Evolutionary conservation across 2,329 filamentous ascomycete species (phyloP).

Genomic region (Neocatenulostroma microsporum): DNA sequence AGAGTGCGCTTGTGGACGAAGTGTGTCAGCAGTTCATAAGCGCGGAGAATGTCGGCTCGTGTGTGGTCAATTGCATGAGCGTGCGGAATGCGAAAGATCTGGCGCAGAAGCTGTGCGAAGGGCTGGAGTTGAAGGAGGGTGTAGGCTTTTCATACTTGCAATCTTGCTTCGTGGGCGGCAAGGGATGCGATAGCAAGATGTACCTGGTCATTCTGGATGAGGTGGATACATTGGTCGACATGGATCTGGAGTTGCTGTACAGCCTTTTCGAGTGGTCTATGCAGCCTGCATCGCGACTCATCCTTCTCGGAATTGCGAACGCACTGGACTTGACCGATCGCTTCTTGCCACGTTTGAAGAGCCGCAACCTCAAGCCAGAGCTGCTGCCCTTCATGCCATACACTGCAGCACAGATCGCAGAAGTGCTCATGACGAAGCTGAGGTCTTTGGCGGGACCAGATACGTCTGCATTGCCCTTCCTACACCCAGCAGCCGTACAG

Average conservation of each 20-base stretch:
- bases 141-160: slow-evolving; percentile 62
- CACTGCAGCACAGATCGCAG: slow-evolving; percentile 75
- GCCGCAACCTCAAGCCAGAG: slow-evolving; percentile 81
- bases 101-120: slow-evolving; percentile 68
- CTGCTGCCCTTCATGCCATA: slow-evolving; percentile 91
- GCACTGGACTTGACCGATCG: slow-evolving; percentile 92
- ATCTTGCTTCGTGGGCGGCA: slow-evolving; percentile 57
- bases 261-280: slow-evolving; percentile 96
- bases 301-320: slow-evolving; percentile 90
- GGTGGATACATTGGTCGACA: slow-evolving; percentile 83
- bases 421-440: slow-evolving; percentile 76
- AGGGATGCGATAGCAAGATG: slow-evolving; percentile 47
- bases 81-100: slow-evolving; percentile 82
- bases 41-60: slow-evolving; percentile 52
- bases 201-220: slow-evolving; percentile 89
- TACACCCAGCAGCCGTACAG: slow-evolving; percentile 89
- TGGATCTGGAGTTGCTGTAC: slow-evolving; percentile 84
- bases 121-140: slow-evolving; percentile 54
- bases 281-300: slow-evolving; percentile 66
- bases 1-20: slow-evolving; percentile 86
- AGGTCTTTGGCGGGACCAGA: slow-evolving; percentile 50
- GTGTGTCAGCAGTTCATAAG: slow-evolving; percentile 56
- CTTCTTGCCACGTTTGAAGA: slow-evolving; percentile 86
- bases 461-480: slow-evolving; percentile 60
- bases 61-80: slow-evolving; percentile 95